phyloP scores from a whole-genome alignment of 495 filamentous ascomycete genomes.

The Neurospora sp. region DNA sequence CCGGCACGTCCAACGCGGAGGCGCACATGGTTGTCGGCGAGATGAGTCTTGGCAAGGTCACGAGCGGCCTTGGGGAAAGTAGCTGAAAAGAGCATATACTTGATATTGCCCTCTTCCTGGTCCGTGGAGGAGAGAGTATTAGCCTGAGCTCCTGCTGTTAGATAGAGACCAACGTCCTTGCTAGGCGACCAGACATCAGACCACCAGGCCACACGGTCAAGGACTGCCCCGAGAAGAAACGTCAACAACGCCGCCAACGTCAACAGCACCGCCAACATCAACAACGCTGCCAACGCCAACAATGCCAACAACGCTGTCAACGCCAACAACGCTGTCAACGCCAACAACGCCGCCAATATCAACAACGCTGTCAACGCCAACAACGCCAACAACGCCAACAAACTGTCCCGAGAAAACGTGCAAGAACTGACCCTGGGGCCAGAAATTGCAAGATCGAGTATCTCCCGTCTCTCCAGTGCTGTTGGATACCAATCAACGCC shows the following conservation, averaged over 20 bases:
- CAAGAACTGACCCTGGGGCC: conserved; percentile 47
- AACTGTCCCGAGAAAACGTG: conserved; percentile 63
- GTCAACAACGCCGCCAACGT: neutral
- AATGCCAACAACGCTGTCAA: neutral
- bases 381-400: neutral
- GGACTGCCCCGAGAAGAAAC: neutral
- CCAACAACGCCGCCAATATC: neutral
- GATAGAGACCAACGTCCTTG: neutral
- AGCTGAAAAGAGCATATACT: conserved; percentile 87
- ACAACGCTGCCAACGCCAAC: neutral
- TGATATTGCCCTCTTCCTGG: conserved; percentile 66
- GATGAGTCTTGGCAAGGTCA: conserved; percentile 43
- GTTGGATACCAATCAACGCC: neutral
- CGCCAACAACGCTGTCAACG: neutral
- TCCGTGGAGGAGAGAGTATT: conserved; percentile 36
- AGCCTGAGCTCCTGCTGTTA: neutral
- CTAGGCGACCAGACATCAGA: neutral
- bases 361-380: too few relatives aligned
- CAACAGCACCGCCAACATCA: neutral
- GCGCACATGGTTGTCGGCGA: conserved; percentile 43
- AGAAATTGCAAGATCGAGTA: conserved; percentile 47
- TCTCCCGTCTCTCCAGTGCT: neutral
- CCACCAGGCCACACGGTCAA: conserved; percentile 48
- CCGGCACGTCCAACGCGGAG: conserved; percentile 80
- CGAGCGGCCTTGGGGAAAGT: conserved; percentile 77